phyloP scores from a whole-genome alignment of 2,329 filamentous ascomycete species.

The Ophiocordyceps camponoti-saundersi region DNA sequence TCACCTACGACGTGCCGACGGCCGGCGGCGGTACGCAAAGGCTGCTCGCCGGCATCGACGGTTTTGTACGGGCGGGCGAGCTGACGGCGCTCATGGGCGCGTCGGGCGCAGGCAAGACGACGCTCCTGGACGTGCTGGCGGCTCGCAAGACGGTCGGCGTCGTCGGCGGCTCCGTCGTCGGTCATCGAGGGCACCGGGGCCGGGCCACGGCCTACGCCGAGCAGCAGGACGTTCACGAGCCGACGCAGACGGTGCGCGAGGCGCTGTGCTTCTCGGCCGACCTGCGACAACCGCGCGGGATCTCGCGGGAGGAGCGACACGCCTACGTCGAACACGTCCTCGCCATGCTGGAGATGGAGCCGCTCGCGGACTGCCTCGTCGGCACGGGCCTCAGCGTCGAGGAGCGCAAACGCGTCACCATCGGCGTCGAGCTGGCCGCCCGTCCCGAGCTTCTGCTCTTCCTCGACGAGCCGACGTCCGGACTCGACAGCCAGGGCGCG shows the following conservation, averaged over 20 bases:
- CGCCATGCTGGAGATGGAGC: conserved; percentile 38
- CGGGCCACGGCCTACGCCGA: conserved; percentile 39
- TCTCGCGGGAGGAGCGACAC: conserved; percentile 36
- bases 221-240: conserved; percentile 45
- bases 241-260: conserved; percentile 44
- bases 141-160: conserved; percentile 44
- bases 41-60: conserved; percentile 39
- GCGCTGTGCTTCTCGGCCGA: conserved; percentile 46
- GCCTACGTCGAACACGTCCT: conserved; percentile 46
- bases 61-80: conserved; percentile 60
- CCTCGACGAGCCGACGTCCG: conserved; percentile 63
- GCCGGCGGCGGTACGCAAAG: conserved; percentile 33
- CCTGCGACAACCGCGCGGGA: conserved; percentile 37
- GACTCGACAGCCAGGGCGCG: conserved; percentile 44
- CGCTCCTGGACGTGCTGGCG: conserved; percentile 60
- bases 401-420: conserved; percentile 63
- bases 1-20: conserved; percentile 59
- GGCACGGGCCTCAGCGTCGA: conserved; percentile 49
- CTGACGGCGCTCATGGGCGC: conserved; percentile 70
- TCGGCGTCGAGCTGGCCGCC: conserved; percentile 76
- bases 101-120: conserved; percentile 78
- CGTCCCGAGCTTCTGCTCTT: conserved; percentile 64
- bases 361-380: conserved; percentile 41
- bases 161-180: conserved; percentile 35
- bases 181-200: conserved; percentile 22